Evolutionary conservation across 306 rosid species (phyloP), one percentile per base, ranked within the genome.

Genomic region (Urtica urens): DNA sequence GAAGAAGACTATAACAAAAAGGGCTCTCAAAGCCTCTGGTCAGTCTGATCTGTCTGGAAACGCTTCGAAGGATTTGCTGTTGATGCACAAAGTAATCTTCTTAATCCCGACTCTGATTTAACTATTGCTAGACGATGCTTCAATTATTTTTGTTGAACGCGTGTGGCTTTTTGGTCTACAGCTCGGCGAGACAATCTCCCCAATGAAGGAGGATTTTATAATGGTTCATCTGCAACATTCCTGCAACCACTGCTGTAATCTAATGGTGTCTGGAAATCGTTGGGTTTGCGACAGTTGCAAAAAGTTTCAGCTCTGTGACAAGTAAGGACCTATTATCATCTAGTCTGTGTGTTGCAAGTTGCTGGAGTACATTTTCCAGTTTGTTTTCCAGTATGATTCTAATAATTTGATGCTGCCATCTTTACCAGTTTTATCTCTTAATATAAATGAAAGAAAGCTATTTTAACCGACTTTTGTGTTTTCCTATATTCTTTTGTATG

Each of bases 141-240:
- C n/a, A n/a, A n/a, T 13, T 7, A 2, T 24, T 24, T 47, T 5
- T 46, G 3, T 47, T 47, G 52, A 12, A 38, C 19, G 25, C 26
- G 21, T 19, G 11, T 53, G 28, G 28, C 20, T 27, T 63, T 47
- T 38, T 53, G 46, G 59, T 64, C 51, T 67, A 54, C 81, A 92
- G 99, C 94, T 92, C 53, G 99, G 99, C 58, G 99, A 92, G 72
- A 85, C 96, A 61, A 92, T 92, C 62, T 56, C 65, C 68, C 96
- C 96, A 0, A 92, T 92, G 96, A 92, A 92, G 87, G 99, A 92
- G 59, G 99, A 92, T 68, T 85, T 85, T 61, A 85, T 92, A 49
- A 85, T 92, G 96, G 99, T 92, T 71, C 99, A 92, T 76, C 68
- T 92, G 74, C 95, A 84, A 75, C 82, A 84, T 46, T 72, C 86